Conservation (phyloP, 1,284 basidiomycete genomes). For the Ceratobasidium sp. region DNA sequence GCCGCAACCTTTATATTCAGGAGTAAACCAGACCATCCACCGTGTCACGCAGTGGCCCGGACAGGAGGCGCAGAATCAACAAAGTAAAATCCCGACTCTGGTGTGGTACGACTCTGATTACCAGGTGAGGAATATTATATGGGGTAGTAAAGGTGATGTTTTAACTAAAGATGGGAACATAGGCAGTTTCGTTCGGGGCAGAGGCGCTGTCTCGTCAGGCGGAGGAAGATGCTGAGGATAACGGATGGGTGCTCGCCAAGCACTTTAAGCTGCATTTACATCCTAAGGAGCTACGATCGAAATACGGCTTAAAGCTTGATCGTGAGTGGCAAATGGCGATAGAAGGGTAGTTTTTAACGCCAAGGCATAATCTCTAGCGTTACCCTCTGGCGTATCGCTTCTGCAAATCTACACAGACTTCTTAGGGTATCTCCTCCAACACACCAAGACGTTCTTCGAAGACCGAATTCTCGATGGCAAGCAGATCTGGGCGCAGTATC, state of each 20-base stretch:
- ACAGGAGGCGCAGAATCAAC: constrained; percentile 28
- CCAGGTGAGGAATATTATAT: constrained; percentile 12
- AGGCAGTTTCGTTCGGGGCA: constrained; percentile 45
- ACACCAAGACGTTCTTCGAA: constrained; percentile 24
- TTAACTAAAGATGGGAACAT: neutral
- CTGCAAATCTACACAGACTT: constrained; percentile 46
- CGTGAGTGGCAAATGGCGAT: neutral
- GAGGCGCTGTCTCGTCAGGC: constrained; percentile 21
- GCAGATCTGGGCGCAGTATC: constrained; percentile 10
- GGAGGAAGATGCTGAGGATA: constrained; percentile 24
- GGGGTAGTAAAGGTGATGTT: neutral
- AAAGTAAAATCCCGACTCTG: constrained; percentile 44
- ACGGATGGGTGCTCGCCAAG: constrained; percentile 35
- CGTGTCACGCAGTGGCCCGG: constrained; percentile 47
- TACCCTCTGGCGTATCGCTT: constrained; percentile 20
- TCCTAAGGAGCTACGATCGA: constrained; percentile 22
- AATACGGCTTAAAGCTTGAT: constrained; percentile 7
- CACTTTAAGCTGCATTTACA: constrained; percentile 46
- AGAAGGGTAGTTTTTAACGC: neutral
- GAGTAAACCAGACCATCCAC: constrained; percentile 15
- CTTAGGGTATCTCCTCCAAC: constrained; percentile 42
- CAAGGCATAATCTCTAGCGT: neutral
- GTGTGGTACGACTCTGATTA: constrained; percentile 44
- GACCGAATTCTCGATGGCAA: constrained; percentile 4
- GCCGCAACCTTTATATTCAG: neutral